phyloP scores from a whole-genome alignment of 148 eudicot genomes.

The Chenopodium suecicum region DNA sequence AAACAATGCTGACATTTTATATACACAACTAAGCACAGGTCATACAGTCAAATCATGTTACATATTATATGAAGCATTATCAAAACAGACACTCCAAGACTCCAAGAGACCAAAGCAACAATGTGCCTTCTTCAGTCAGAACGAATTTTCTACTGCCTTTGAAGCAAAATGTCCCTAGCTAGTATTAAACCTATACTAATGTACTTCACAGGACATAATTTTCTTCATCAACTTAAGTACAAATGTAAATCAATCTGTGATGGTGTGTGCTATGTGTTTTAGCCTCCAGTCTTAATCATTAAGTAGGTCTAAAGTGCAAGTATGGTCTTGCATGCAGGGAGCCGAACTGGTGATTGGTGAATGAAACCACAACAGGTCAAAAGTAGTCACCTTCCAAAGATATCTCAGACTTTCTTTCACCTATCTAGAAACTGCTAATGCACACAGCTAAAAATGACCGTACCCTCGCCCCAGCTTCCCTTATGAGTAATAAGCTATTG shows the following conservation, averaged over 20 bases:
- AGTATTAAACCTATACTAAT: background rate
- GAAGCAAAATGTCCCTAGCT: background rate
- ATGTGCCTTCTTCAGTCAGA: background rate
- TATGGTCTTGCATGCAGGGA: background rate
- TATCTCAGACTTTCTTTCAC: background rate
- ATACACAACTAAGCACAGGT: background rate
- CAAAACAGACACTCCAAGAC: background rate
- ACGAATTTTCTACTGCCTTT: background rate
- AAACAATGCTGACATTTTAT: background rate
- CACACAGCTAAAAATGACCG: background rate
- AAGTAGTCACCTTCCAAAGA: background rate
- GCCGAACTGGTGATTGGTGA: background rate
- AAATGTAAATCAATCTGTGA: background rate
- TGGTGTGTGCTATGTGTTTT: background rate
- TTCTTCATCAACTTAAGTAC: background rate
- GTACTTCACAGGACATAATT: background rate
- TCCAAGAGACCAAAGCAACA: background rate
- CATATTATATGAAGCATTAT: background rate
- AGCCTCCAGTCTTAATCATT: background rate
- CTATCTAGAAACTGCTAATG: background rate
- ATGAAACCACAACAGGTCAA: background rate
- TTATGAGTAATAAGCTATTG: background rate
- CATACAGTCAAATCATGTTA: background rate
- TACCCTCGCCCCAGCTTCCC: background rate
- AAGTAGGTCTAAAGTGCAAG: background rate